Conservation (phyloP, 2,329 filamentous ascomycete genomes). For the Colletotrichum spaethianum region DNA sequence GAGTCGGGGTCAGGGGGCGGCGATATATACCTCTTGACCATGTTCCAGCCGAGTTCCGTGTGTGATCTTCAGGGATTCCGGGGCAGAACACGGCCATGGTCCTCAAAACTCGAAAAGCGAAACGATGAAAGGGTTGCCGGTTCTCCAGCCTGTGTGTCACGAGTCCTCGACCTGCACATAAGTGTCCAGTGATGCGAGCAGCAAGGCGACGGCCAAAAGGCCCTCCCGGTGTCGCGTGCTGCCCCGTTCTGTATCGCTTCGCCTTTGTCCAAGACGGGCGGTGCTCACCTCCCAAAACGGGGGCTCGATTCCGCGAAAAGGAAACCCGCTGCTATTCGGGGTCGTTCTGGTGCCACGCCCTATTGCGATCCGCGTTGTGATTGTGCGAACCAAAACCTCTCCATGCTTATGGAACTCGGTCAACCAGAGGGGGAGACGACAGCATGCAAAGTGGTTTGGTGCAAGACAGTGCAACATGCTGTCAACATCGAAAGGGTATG, state of each 20-base stretch:
- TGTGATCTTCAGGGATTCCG: conserved; percentile 36
- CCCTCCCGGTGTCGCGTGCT: conserved; percentile 26
- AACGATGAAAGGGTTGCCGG: conserved; percentile 15
- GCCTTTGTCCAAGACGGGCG: not conserved
- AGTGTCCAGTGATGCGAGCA: not conserved
- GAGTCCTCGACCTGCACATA: not conserved
- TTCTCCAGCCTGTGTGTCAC: not conserved
- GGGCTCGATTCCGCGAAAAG: not conserved
- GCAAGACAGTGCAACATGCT: not conserved
- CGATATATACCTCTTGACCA: conserved; percentile 11
- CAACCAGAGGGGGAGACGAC: not conserved
- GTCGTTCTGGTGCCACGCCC: not conserved
- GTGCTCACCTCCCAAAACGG: not conserved
- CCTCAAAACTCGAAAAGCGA: conserved; percentile 12
- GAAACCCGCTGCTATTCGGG: not conserved
- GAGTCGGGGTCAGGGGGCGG: conserved; percentile 31
- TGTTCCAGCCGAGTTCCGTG: conserved; percentile 37
- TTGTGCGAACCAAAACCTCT: not conserved
- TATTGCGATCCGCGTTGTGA: not conserved
- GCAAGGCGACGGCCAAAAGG: not conserved
- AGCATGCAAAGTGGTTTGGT: not conserved
- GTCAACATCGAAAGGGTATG: not conserved
- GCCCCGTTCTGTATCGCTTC: conserved; percentile 11
- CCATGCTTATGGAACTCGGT: not conserved
- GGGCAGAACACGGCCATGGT: conserved; percentile 28